Conservation (phyloP, 2,329 filamentous ascomycete genomes). For the Pyrenochaeta sp. region DNA sequence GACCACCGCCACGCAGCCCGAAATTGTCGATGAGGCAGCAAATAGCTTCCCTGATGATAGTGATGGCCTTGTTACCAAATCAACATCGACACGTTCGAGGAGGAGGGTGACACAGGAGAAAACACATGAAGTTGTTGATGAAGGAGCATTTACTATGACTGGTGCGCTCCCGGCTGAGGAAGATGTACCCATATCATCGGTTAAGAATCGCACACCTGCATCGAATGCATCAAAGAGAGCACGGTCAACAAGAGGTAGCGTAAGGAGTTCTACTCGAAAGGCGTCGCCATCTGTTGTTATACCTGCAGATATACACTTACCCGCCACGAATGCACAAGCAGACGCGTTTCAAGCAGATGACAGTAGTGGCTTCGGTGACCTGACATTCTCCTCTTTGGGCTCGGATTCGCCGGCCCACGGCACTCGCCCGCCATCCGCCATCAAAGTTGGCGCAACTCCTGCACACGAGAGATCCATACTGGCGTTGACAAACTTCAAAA, state of each 20-base stretch:
- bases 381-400: slow-evolving; percentile 44
- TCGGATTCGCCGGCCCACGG: slow-evolving; percentile 47
- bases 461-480: slow-evolving; percentile 57
- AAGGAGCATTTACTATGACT: slow-evolving; percentile 46
- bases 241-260: slow-evolving; percentile 27
- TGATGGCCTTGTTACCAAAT: slow-evolving; percentile 45
- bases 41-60: slow-evolving; percentile 47
- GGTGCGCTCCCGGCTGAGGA: slow-evolving; percentile 42
- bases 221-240: slow-evolving; percentile 25
- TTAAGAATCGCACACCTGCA: slow-evolving; percentile 31
- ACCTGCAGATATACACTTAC: slow-evolving; percentile 5
- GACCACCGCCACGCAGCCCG: slow-evolving; percentile 23
- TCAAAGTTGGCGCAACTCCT: slow-evolving; percentile 55
- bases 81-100: slow-evolving; percentile 28
- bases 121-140: slow-evolving; percentile 25
- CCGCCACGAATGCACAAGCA: slow-evolving; percentile 10
- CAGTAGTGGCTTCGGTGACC: slow-evolving; percentile 42
- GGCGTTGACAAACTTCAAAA: slow-evolving; percentile 61
- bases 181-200: slow-evolving; percentile 1
- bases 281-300: slow-evolving; percentile 14
- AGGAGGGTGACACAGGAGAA: slow-evolving; percentile 27
- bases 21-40: slow-evolving; percentile 18
- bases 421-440: slow-evolving; percentile 53
- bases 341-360: slow-evolving; percentile 27
- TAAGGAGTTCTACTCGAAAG: slow-evolving; percentile 21